These are phyloP conservation scores for Puccinia hordei DNA, from an alignment of 1,284 basidiomycete species.

Conservation along the genomic window DNA sequence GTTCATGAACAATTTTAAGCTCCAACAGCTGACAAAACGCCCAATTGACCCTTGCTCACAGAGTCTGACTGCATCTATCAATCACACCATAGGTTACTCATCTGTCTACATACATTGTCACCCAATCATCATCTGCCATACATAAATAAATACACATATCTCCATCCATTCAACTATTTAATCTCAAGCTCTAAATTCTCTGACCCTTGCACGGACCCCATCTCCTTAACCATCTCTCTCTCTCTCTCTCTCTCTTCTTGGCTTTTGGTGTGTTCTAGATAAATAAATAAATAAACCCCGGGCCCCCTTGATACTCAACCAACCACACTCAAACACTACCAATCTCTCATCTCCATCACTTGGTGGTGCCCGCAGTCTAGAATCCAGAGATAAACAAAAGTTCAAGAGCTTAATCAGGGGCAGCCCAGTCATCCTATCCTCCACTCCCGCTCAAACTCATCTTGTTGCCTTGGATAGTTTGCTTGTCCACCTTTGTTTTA, in stretches of 20 bases:
- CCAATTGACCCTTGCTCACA: background rate
- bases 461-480: too few species aligned
- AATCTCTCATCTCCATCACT: background rate
- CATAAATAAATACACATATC: background rate
- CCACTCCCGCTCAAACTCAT: background rate
- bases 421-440: background rate
- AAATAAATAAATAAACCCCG: too few species aligned
- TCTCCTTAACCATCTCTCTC: too few species aligned
- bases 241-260: too few species aligned
- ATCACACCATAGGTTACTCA: constrained; percentile 13
- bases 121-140: constrained; percentile 1
- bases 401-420: background rate
- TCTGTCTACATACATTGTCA: constrained; percentile 10
- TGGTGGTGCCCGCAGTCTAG: background rate
- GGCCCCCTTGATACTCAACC: too few species aligned
- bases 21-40: constrained; percentile 12
- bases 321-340: too few species aligned
- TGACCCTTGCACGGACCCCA: too few species aligned
- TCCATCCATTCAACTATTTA: background rate
- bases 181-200: background rate
- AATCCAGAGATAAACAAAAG: constrained; percentile 8
- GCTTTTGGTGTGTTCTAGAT: too few species aligned
- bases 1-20: background rate
- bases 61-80: background rate
- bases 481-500: too few species aligned